A percentile compares a stretch with the other conserved stretches of the same genome.
Evolutionary conservation across 306 rosid genomes (phyloP).

Genomic region (Aeschynomene evenia): DNA sequence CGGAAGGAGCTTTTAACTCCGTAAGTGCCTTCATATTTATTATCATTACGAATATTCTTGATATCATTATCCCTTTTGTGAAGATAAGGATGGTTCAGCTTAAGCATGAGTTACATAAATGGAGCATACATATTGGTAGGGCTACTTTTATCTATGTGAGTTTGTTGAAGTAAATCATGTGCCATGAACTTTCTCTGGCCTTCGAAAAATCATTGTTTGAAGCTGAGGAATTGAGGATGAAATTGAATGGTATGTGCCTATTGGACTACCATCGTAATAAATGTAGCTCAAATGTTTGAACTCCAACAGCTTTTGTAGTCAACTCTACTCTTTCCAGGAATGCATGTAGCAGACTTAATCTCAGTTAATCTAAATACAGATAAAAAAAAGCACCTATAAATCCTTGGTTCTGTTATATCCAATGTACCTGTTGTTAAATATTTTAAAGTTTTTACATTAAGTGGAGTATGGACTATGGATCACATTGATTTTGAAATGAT

Average conservation of each 20-base stretch:
- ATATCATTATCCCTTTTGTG: conserved; percentile 8
- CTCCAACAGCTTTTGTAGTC: not conserved
- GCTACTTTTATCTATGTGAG: not conserved
- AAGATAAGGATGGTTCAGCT: not conserved
- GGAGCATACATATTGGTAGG: not conserved
- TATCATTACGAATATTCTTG: conserved; percentile 2
- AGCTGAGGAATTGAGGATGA: not conserved
- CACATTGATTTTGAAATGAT: conserved; percentile 12
- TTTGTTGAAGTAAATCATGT: conserved; percentile 3
- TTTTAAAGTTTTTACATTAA: conserved; percentile 16
- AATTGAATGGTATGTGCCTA: not conserved
- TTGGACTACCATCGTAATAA: not conserved
- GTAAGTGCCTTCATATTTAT: conserved; percentile 50
- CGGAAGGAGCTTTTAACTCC: conserved; percentile 74
- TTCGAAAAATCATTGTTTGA: conserved; percentile 10
- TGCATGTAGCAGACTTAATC: not conserved
- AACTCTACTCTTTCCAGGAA: conserved; percentile 2
- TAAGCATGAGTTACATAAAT: conserved; percentile 13
- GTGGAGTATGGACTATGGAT: not conserved
- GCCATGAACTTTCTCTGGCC: conserved; percentile 9
- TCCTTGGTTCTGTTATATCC: not conserved
- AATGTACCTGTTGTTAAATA: conserved; percentile 1
- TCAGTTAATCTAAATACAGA: conserved; percentile 2
- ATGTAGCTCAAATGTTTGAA: not conserved
- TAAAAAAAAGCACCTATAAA: not conserved